Conservation (phyloP, 768 basidiomycete genomes). For the Kondoa malvinella region DNA sequence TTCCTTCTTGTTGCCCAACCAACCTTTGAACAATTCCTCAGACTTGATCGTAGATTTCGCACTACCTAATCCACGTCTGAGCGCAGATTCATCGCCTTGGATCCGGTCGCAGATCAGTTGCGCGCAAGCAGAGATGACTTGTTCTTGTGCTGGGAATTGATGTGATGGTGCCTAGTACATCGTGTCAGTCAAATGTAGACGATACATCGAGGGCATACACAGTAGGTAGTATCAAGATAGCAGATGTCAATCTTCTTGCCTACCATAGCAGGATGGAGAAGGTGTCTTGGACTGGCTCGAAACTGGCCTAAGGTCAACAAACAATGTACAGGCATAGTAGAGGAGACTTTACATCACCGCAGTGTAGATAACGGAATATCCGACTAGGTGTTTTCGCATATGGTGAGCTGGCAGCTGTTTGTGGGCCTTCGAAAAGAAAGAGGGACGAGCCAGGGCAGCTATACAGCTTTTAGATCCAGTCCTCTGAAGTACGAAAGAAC, state of each 20-base stretch:
- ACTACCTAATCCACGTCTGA: constrained; percentile 20
- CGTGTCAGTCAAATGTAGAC: not conserved
- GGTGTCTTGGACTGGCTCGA: constrained; percentile 71
- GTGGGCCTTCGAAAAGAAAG: constrained; percentile 81
- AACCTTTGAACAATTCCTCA: constrained; percentile 25
- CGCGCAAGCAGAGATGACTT: constrained; percentile 82
- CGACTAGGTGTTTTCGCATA: constrained; percentile 19
- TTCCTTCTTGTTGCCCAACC: constrained; percentile 19
- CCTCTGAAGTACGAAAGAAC: constrained; percentile 17
- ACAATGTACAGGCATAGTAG: not conserved
- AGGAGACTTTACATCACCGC: constrained; percentile 42
- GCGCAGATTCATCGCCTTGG: constrained; percentile 20
- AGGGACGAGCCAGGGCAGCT: constrained; percentile 72
- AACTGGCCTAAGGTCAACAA: constrained; percentile 38
- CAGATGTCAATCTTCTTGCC: constrained; percentile 68
- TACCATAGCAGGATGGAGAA: constrained; percentile 63
- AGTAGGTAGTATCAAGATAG: constrained; percentile 90
- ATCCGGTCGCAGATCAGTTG: constrained; percentile 37
- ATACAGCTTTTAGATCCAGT: not conserved
- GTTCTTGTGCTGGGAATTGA: constrained; percentile 75
- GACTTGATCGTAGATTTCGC: constrained; percentile 17
- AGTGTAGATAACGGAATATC: constrained; percentile 78
- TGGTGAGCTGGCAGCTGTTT: constrained; percentile 40
- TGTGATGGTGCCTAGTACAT: constrained; percentile 9
- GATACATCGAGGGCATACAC: not conserved